Percentiles rank a stretch among this genome's conserved stretches.
Conservation (phyloP, 441 rosid genomes). For the Lepidium campestre region DNA sequence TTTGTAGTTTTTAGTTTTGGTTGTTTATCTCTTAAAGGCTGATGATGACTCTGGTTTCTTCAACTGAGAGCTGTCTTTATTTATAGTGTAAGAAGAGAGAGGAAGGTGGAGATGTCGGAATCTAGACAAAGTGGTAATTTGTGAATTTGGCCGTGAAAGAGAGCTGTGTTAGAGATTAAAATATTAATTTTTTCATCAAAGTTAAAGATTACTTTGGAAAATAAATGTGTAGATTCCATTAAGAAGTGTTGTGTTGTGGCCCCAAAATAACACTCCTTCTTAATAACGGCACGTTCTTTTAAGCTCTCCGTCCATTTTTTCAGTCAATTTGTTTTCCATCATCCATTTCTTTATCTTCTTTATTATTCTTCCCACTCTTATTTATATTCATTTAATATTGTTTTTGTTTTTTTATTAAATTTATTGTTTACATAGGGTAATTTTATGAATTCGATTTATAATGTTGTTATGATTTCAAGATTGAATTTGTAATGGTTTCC, state of each 20-base stretch:
- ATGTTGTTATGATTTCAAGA: too few relatives aligned
- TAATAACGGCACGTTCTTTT: conserved; percentile 24
- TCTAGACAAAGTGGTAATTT: conserved; percentile 22
- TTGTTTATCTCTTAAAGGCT: background rate
- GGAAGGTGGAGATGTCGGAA: conserved; percentile 23
- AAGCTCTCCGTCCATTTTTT: conserved; percentile 15
- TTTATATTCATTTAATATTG: background rate
- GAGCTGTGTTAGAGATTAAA: conserved; percentile 4
- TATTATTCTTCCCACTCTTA: background rate
- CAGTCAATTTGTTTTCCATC: background rate
- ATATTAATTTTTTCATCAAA: background rate
- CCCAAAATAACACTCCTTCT: conserved; percentile 1
- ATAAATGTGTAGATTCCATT: conserved; percentile 14
- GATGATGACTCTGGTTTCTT: conserved; percentile 23
- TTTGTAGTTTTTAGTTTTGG: background rate
- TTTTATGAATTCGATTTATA: too few relatives aligned
- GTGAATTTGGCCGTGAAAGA: conserved; percentile 22
- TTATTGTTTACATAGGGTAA: background rate
- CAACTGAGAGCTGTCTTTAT: conserved; percentile 12
- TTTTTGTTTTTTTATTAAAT: background rate
- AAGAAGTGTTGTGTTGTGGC: conserved; percentile 7
- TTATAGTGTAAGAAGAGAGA: conserved; percentile 20
- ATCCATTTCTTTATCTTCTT: background rate
- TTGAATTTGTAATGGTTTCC: too few relatives aligned
- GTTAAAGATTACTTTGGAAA: background rate